Conservation (phyloP, 306 rosid genomes). For the Sophora flavescens region DNA sequence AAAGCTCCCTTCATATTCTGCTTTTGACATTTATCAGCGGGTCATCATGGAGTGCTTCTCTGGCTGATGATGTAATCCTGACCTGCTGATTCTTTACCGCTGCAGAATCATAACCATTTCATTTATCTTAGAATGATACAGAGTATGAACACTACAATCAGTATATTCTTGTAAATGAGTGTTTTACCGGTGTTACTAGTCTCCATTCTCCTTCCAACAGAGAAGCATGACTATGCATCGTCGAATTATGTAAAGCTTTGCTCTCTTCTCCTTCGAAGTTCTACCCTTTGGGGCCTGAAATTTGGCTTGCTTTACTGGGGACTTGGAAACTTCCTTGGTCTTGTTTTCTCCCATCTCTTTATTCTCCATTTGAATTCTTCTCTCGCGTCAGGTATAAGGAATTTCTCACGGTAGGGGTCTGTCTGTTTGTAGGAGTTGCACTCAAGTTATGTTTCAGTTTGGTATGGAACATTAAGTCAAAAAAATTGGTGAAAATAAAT, state of each 20-base stretch:
- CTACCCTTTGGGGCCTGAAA: conserved; percentile 46
- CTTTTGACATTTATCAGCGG: conserved; percentile 14
- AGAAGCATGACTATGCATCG: conserved; percentile 61
- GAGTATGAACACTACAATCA: conserved; percentile 37
- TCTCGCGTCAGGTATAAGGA: conserved; percentile 6
- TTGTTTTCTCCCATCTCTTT: background rate
- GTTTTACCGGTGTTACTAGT: conserved; percentile 47
- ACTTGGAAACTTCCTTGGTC: conserved; percentile 47
- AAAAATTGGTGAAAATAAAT: conserved; percentile 44
- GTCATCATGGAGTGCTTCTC: conserved; percentile 43
- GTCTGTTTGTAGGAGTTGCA: conserved; percentile 34
- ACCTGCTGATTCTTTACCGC: conserved; percentile 26
- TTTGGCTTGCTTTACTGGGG: conserved; percentile 52
- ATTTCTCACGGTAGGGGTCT: conserved; percentile 17
- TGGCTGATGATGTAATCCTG: conserved; percentile 21
- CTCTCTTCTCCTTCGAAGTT: conserved; percentile 58
- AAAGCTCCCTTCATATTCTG: conserved; percentile 41
- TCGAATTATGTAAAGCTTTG: conserved; percentile 59
- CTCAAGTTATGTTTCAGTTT: conserved; percentile 37
- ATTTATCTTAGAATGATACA: conserved; percentile 33
- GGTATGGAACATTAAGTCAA: conserved; percentile 36
- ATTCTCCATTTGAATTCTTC: conserved; percentile 24
- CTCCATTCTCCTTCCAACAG: conserved; percentile 61
- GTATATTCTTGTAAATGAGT: conserved; percentile 20
- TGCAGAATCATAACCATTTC: conserved; percentile 35